Base-by-base conservation (phyloP, 345 rosid species). In the Punica granatum region DNA sequence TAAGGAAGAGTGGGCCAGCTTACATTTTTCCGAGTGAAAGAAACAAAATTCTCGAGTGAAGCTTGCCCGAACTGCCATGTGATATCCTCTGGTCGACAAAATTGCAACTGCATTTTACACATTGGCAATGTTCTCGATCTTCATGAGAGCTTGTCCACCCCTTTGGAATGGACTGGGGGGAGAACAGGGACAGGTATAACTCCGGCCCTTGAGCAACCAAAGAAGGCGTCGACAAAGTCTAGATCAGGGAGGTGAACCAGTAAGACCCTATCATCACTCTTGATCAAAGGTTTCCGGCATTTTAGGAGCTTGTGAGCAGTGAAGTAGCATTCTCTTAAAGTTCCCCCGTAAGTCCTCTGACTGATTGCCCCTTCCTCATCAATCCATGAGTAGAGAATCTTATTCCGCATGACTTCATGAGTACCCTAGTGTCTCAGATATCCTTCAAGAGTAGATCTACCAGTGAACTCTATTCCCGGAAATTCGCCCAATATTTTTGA, bases 91-190 rank as follows among this genome's bases (percentile, higher is more conserved):
- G 7, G 92, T 87, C 54, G 92, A 85, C 51, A 85, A 46, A 64
- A 87, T 85, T 3, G 88, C 92, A 72, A 78, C 81, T 33, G 86
- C 86, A 66, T 70, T 69, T 36, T 81, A 76, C 59, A 83, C 80
- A 70, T 85, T 83, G 11, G 86, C 82, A 67, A 87, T 78, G 77
- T 85, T 87, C 74, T 81, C 86, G 26, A 83, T 85, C 74, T 87
- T 87, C 71, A 80, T 23, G 60, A 87, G 88, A 36, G 89, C 88
- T 69, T 87, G 89, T 25, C 92, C 88, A n/a, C 92, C 86, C 75
- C 85, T 83, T 74, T 87, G 89, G 34, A 78, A 35, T 11, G 88
- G 92, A 71, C 85, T 88, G 7, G 92, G 92, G 30, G 89, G 92
- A 68, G 80, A 41, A 83, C 92, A 16, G 92, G 92, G 39, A 87